These are phyloP conservation scores for Peronospora tabacina DNA, from an alignment of 352 stramenopile genomes.

Conservation along the genomic window DNA sequence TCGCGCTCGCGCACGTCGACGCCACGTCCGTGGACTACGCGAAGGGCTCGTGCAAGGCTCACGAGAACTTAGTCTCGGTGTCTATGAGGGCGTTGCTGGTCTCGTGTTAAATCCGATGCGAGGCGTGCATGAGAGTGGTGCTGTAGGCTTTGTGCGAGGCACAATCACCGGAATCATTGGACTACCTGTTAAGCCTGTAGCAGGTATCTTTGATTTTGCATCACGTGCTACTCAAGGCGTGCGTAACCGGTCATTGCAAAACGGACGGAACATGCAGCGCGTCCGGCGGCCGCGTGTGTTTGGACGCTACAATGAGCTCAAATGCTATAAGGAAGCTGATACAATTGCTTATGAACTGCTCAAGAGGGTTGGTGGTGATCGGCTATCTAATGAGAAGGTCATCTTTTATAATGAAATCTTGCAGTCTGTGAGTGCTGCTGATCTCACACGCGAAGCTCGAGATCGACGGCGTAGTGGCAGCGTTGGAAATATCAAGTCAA, in stretches of 20 bases:
- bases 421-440: conserved; percentile 59
- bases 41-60: conserved; percentile 81
- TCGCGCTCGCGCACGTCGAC: conserved; percentile 62
- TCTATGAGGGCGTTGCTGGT: conserved; percentile 79
- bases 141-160: conserved; percentile 76
- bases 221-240: conserved; percentile 81
- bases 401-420: conserved; percentile 86
- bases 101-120: conserved; percentile 78
- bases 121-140: conserved; percentile 66
- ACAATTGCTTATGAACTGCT: conserved; percentile 81
- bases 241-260: conserved; percentile 72
- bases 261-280: conserved; percentile 68
- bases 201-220: conserved; percentile 87
- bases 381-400: conserved; percentile 76
- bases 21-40: conserved; percentile 67
- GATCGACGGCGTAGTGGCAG: conserved; percentile 36
- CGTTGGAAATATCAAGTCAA: conserved; percentile 27
- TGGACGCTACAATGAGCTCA: conserved; percentile 85
- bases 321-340: conserved; percentile 85
- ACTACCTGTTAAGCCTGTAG: conserved; percentile 79
- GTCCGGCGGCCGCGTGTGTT: conserved; percentile 80
- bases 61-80: conserved; percentile 73
- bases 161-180: conserved; percentile 85
- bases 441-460: conserved; percentile 71
- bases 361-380: conserved; percentile 57